Evolutionary conservation across 345 rosid genomes (phyloP).

Genomic region (Lagerstroemia speciosa): DNA sequence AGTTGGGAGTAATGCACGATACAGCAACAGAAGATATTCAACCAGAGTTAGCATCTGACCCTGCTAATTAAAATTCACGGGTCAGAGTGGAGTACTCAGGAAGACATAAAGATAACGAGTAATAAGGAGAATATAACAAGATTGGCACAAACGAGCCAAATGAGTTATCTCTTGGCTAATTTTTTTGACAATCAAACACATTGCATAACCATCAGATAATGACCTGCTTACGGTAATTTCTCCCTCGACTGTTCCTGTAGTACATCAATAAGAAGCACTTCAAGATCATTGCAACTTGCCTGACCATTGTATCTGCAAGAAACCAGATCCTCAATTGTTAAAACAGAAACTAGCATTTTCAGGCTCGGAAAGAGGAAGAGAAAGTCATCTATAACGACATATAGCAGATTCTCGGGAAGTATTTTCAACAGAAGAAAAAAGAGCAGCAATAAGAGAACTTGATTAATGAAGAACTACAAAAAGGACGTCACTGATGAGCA

Average conservation of each 20-base stretch:
- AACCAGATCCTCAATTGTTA: background rate
- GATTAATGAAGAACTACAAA: background rate
- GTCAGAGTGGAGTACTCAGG: background rate
- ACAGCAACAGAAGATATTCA: constrained; percentile 61
- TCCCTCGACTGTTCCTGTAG: constrained; percentile 92
- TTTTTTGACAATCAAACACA: background rate
- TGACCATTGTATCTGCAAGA: constrained; percentile 74
- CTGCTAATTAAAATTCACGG: constrained; percentile 22
- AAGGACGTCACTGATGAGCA: background rate
- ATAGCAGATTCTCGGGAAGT: background rate
- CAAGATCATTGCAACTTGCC: constrained; percentile 83
- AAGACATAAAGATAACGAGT: background rate
- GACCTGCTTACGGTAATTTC: constrained; percentile 94
- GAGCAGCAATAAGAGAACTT: background rate
- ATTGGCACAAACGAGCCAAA: background rate
- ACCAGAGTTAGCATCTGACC: constrained; percentile 75
- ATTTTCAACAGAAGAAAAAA: background rate
- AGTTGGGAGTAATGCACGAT: constrained; percentile 72
- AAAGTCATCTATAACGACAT: background rate
- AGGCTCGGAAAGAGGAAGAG: background rate
- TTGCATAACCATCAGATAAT: background rate
- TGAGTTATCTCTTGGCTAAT: background rate
- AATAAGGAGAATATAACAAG: background rate
- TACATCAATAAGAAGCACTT: constrained; percentile 83
- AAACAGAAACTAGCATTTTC: background rate